Evolutionary conservation across 208 protist species (phyloP), one percentile per base, ranked within the genome.

Genomic region (Trypanosoma cruzi): DNA sequence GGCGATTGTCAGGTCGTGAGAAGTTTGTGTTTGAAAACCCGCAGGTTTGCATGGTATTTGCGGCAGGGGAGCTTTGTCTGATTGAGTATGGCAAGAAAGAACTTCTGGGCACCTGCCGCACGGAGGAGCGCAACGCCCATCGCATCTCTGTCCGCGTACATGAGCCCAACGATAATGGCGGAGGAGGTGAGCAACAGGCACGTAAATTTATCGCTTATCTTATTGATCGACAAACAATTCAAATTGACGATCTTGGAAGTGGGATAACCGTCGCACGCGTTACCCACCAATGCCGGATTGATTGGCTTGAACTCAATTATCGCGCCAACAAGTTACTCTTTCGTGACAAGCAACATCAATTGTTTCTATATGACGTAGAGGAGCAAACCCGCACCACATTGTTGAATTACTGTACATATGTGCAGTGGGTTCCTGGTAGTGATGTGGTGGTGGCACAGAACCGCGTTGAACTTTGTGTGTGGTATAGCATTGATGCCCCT

Each of bases 371-470:
- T 83, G 86, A 99, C 75, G 68, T 99, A 32, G 75, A 73, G 42
- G 90, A 80, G 5, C 93, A 98, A 81, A 82, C 73, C 56, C 86
- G 89, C 34, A 86, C 78, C 2, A 98, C 97, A 20, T 69, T 99
- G 53, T 82, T 99, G 42, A 97, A 95, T 68, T 99, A 97, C 89
- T 98, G 93, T 85, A 93, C 86, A 26, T 99, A 99, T 80, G 96
- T 98, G n/a, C 91, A 98, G 72, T 99, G 98, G 98, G 98, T 99
- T 4, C 98, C 98, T 24, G 83, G 95, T 53, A 97, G 96, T 65
- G 97, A 99, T 68, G 98, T 99, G 2, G 96, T 99, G 24, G 97
- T 99, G n/a, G 98, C 98, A 26, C 98, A 99, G 82, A 98, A 96
- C 74, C 82, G 97, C 24, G 74, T 85, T 46, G 97, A 98, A 80